Conservation (phyloP, 2,329 filamentous ascomycete genomes). For the Ceratocystiopsis brevicomis region DNA sequence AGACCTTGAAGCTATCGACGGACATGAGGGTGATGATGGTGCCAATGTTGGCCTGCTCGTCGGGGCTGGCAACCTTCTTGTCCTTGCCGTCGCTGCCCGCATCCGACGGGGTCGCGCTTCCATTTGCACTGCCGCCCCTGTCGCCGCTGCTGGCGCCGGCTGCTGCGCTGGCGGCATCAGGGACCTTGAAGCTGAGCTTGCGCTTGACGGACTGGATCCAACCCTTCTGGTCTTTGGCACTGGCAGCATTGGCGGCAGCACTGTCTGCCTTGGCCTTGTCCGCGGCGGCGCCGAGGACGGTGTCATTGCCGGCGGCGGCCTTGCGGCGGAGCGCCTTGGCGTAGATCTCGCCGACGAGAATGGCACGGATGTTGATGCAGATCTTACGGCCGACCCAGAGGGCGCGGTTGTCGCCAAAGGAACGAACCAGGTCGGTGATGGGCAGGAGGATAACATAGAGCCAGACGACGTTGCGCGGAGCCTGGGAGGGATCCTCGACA, state of each 20-base stretch:
- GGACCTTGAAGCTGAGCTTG: conserved; percentile 35
- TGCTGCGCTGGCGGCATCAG: conserved; percentile 21
- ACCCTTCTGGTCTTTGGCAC: conserved; percentile 17
- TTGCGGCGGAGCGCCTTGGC: conserved; percentile 86
- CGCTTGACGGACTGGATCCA: conserved; percentile 32
- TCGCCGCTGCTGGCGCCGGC: conserved; percentile 25
- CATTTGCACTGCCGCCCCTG: conserved; percentile 1
- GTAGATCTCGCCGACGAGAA: conserved; percentile 95
- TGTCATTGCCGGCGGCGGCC: conserved; percentile 60
- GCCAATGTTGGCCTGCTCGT: conserved; percentile 74
- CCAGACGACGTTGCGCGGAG: conserved; percentile 79
- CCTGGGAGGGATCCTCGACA: conserved; percentile 61
- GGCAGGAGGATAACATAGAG: conserved; percentile 86
- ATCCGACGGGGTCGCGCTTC: conserved; percentile 12
- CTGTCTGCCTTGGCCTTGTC: conserved; percentile 17
- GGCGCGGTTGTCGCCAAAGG: conserved; percentile 66
- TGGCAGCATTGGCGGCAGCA: conserved; percentile 17
- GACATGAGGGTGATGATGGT: conserved; percentile 99
- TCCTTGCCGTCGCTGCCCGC: conserved; percentile 13
- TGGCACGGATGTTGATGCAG: conserved; percentile 79
- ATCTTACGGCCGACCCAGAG: conserved; percentile 89
- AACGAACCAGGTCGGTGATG: conserved; percentile 61
- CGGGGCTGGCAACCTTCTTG: conserved; percentile 20
- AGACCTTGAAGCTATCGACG: conserved; percentile 96
- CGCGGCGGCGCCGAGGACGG: conserved; percentile 41